A percentile compares a stretch with the other conserved stretches of the same genome.
Conservation (phyloP, 805 yeast species). For the Grigorovia jiainica region DNA sequence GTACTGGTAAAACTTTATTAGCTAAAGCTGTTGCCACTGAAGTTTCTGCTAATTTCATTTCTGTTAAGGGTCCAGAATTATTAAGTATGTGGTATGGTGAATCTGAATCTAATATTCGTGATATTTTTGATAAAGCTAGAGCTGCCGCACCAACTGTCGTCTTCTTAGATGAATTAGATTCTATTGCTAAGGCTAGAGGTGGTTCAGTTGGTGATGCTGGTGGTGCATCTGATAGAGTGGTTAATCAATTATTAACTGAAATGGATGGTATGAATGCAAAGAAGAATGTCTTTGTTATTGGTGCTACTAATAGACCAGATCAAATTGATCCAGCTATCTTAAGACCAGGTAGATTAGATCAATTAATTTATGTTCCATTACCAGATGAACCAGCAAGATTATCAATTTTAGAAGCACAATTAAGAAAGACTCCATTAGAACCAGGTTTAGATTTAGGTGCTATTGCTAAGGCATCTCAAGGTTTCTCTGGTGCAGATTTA, state of each 20-base stretch:
- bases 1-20: slow-evolving; percentile 97
- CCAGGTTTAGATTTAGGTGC: slow-evolving; percentile 86
- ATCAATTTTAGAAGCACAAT: slow-evolving; percentile 88
- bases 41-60: slow-evolving; percentile 94
- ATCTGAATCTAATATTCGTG: slow-evolving; percentile 94
- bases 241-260: slow-evolving; percentile 90
- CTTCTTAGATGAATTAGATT: slow-evolving; percentile 95
- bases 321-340: slow-evolving; percentile 97
- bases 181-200: slow-evolving; percentile 98
- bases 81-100: slow-evolving; percentile 99
- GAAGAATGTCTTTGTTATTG: slow-evolving; percentile 96
- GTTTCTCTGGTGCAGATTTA: slow-evolving; percentile 99
- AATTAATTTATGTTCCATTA: slow-evolving; percentile 94
- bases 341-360: slow-evolving; percentile 99
- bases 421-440: slow-evolving; percentile 96
- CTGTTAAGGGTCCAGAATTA: slow-evolving; percentile 47
- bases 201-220: slow-evolving; percentile 93
- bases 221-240: slow-evolving; percentile 97
- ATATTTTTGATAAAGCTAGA: slow-evolving; percentile 95
- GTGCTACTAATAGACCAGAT: slow-evolving; percentile 99
- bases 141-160: slow-evolving; percentile 99
- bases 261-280: slow-evolving; percentile 99
- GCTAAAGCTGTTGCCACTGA: slow-evolving; percentile 99
- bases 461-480: slow-evolving; percentile 90
- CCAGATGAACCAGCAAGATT: slow-evolving; percentile 94